Base-by-base conservation (phyloP, 768 basidiomycete genomes). In the Lactarius vividus region DNA sequence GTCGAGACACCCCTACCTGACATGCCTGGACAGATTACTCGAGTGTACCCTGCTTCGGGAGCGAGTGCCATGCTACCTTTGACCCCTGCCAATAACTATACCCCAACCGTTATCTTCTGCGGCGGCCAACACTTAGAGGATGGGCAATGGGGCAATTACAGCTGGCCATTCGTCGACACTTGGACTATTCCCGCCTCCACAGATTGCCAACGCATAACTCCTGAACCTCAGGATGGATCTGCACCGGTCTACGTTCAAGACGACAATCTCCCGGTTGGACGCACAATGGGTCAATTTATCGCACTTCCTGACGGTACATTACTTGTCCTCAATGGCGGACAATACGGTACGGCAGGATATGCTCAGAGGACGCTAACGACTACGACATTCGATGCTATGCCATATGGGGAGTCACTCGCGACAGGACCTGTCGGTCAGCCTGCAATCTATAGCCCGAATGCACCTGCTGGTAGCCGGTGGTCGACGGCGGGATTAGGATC, bases 201-300 rank as follows among this genome's bases (percentile, higher is more conserved):
- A 18, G 88, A 91, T 72, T 93, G 91, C 75, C 91, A 91, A 65
- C 83, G 89, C 33, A 88, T 98, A 71, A 93, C 89, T 0, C 95
- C 96, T 0, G 94, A 96, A 73, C 92, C 92, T 53, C 73, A 74
- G 4, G 88, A 88, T 61, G 89, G 88, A 3, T 85, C 87, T 1
- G 42, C 80, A 0, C 81, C 87, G 0, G 76, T 70, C 0, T 93
- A 91, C 73, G 76, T 80, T 7, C 81, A 89, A 70, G 93, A 94
- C 65, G 94, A 96, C 68, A 75, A 85, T 65, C 86, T 95, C 82
- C 79, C 85, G 10, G 81, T 87, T 66, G 84, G 86, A 0, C 84
- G 94, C 23, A 92, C 90, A 31, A 98, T 98, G 95, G 92, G 94
- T 11, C 91, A 94, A 74, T 94, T 96, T 74, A 87, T 96, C 76